Evolutionary conservation across 345 rosid species (phyloP).

Genomic region (Arabidopsis suecica): DNA sequence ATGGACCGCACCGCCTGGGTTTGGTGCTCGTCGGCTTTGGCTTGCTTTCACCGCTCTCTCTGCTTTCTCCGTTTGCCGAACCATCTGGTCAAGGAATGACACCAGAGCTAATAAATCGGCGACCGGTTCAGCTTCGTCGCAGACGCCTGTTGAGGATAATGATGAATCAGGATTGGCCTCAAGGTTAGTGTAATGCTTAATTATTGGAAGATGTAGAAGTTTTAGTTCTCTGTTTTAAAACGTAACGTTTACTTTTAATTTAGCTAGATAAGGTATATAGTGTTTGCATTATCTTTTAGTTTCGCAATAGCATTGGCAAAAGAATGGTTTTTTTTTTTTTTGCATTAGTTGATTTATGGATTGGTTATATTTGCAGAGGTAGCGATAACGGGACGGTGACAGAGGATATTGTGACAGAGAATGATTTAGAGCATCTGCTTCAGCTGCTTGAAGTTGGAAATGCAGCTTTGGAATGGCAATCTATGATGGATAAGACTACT

Average conservation of each 20-base stretch:
- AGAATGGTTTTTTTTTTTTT: neutral
- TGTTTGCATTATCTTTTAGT: neutral
- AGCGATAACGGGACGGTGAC: slow-evolving; percentile 38
- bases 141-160: slow-evolving; percentile 6
- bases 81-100: slow-evolving; percentile 67
- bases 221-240: slow-evolving; percentile 24
- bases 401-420: slow-evolving; percentile 67
- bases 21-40: slow-evolving; percentile 96
- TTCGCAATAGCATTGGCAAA: neutral
- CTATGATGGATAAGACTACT: slow-evolving; percentile 78
- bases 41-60: slow-evolving; percentile 92
- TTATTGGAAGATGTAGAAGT: neutral
- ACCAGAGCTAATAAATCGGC: slow-evolving; percentile 53
- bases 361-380: slow-evolving; percentile 42
- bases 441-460: slow-evolving; percentile 74
- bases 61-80: slow-evolving; percentile 80
- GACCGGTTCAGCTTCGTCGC: slow-evolving; percentile 25
- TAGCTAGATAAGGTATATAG: slow-evolving; percentile 14
- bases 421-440: slow-evolving; percentile 80
- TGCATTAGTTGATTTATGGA: neutral
- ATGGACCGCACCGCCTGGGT: slow-evolving; percentile 89
- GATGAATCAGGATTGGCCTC: slow-evolving; percentile 45
- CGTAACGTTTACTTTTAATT: slow-evolving; percentile 20
- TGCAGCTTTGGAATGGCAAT: slow-evolving; percentile 81
- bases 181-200: slow-evolving; percentile 47